Evolutionary conservation across 2,329 filamentous ascomycete genomes (phyloP), one percentile per base, ranked within the genome.

Genomic region (Aureobasidium sp.): DNA sequence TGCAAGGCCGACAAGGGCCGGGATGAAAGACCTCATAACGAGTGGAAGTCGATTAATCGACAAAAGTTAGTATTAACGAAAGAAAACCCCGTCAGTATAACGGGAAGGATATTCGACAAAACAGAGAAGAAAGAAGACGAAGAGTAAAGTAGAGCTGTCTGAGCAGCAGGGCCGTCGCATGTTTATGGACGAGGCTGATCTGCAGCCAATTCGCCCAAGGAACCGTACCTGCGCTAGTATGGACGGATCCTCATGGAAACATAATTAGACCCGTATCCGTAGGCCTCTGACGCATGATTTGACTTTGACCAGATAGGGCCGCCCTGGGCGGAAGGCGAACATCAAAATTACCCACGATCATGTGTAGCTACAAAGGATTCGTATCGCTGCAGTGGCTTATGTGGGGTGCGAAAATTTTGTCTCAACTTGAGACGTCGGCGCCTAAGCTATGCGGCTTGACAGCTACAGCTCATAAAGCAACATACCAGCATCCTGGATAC

Each of bases 181-280:
- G 44, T 59, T 59, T 59, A 59, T 59, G 56, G 56, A 8, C 41
- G 41, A 57, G 41, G 17, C 27, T 57, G 53, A 57, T 46, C 53
- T 57, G 20, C 52, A 52, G 20, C 50, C 50, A 52, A 52, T 52
- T 52, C 50, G 50, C 50, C 50, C 39, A 20, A 43, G 52, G 52
- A 34, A 43, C 52, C 36, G 53, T 57, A 57, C 53, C 53, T 57
- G 43, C 56, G 34, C 56, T 59, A 59, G 56, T 15, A 37, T 59
- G 34, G 43, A 59, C 56, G 29, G 56, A 48, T 59, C 44, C 56
- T 32, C 32, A 27, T 29, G 17, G 56, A 48, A 51, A 51, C 47
- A 59, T 48, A 59, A 59, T 59, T 50, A 50, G 44, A 34, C 43
- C 56, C 56, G 56, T 59, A 50, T 59, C 44, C 56, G 20, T 43